Evolutionary conservation across 345 rosid species (phyloP).

Genomic region (Hibiscus tridactylites): DNA sequence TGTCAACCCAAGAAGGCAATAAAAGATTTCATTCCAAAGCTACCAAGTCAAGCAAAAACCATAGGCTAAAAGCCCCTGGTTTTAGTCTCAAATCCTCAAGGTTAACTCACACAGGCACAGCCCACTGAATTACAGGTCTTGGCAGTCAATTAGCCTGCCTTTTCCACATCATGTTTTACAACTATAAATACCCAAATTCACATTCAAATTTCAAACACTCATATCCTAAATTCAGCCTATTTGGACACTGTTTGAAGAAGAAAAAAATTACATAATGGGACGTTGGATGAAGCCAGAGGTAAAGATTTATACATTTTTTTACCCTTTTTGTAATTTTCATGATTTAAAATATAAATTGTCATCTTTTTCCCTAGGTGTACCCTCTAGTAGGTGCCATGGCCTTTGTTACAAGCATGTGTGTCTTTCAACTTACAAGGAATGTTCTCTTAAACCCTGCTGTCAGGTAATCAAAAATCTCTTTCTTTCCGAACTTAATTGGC

Average conservation of each 20-base stretch:
- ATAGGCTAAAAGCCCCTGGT: conserved; percentile 38
- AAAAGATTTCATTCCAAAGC: background rate
- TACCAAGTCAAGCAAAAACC: conserved; percentile 14
- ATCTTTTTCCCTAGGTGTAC: conserved; percentile 31
- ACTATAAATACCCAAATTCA: background rate
- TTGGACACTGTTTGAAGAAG: background rate
- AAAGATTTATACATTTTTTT: background rate
- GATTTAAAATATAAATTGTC: too few relatives aligned
- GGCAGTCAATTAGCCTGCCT: background rate
- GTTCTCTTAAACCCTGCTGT: too few relatives aligned
- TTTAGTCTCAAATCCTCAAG: background rate
- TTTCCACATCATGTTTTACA: too few relatives aligned
- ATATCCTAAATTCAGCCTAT: too few relatives aligned
- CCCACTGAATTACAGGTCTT: conserved; percentile 12
- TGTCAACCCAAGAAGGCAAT: too few relatives aligned
- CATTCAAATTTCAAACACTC: background rate
- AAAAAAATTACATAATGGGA: conserved; percentile 29
- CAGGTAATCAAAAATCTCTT: too few relatives aligned
- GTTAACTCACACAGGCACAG: conserved; percentile 12
- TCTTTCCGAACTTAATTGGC: too few relatives aligned
- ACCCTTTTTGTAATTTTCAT: background rate
- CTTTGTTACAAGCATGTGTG: conserved; percentile 50
- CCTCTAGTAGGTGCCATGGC: conserved; percentile 74
- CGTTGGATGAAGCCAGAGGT: conserved; percentile 79
- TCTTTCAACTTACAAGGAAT: conserved; percentile 55